These are phyloP conservation scores for Monosporascus sp. DNA, from an alignment of 2,329 filamentous ascomycete species.

Conservation along the genomic window DNA sequence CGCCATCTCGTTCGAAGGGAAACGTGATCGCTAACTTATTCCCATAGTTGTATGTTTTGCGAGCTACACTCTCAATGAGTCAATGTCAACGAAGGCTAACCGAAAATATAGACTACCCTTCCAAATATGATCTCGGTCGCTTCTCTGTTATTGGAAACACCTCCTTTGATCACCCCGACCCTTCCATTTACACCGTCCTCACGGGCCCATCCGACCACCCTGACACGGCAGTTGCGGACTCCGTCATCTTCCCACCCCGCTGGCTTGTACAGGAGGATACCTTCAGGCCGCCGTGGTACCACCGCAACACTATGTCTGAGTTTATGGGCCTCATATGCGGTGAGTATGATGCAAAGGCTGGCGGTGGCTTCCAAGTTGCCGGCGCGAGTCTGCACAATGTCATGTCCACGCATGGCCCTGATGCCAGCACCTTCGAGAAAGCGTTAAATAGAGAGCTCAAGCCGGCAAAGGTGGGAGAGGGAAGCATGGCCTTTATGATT, in stretches of 20 bases:
- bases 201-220: conserved; percentile 51
- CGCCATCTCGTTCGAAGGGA: no score
- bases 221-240: conserved; percentile 54
- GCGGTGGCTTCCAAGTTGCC: conserved; percentile 26
- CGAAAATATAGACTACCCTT: conserved; percentile 25
- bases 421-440: conserved; percentile 24
- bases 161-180: conserved; percentile 60
- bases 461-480: conserved; percentile 2
- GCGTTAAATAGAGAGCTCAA: conserved; percentile 12
- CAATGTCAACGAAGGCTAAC: no score
- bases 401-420: conserved; percentile 25
- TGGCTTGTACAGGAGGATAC: conserved; percentile 59
- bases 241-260: conserved; percentile 61
- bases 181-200: conserved; percentile 60
- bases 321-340: conserved; percentile 46
- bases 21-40: no score
- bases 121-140: conserved; percentile 51
- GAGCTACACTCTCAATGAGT: no score
- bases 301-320: conserved; percentile 53
- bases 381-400: conserved; percentile 20
- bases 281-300: conserved; percentile 62
- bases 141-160: conserved; percentile 54
- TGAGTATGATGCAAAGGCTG: conserved; percentile 20
- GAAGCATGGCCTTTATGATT: conserved; percentile 8
- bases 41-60: no score